A percentile compares a stretch with the other conserved stretches of the same genome.
These are phyloP conservation scores for Zizania palustris DNA, from an alignment of 202 grass and related monocot genomes.

Conservation along the genomic window DNA sequence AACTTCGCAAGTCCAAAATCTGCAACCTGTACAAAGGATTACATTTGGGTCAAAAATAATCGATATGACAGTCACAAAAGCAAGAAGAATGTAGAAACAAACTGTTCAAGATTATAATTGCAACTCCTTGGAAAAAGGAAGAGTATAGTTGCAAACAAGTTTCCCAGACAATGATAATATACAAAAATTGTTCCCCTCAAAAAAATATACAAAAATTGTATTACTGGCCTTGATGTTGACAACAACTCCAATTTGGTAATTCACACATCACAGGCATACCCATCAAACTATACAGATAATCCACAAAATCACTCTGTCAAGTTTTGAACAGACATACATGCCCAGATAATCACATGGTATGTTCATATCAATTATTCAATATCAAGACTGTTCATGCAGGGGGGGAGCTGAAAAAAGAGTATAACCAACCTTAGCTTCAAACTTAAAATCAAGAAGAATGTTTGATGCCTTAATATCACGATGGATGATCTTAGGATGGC, in stretches of 20 bases:
- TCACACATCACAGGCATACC: neutral
- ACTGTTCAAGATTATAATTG: neutral
- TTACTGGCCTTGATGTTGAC: neutral
- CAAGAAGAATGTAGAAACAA: neutral
- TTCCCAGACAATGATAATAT: neutral
- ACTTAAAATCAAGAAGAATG: conserved; percentile 96
- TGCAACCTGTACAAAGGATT: conserved; percentile 62
- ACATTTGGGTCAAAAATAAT: conserved; percentile 11
- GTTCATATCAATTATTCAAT: neutral
- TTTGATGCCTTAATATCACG: conserved; percentile 97
- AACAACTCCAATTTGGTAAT: conserved; percentile 14
- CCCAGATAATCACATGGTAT: conserved; percentile 13
- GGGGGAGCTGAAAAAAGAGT: conserved; percentile 7
- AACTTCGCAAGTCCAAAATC: conserved; percentile 98
- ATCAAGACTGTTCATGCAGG: conserved; percentile 2
- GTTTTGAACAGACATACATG: conserved; percentile 8
- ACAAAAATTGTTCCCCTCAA: neutral
- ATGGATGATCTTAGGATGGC: conserved; percentile 97
- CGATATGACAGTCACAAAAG: conserved; percentile 1
- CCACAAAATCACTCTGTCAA: conserved; percentile 2
- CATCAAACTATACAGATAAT: conserved; percentile 16
- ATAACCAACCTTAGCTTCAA: conserved; percentile 74
- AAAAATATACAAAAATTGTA: neutral
- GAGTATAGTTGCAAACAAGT: conserved; percentile 1
- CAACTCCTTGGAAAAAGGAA: neutral